Evolutionary conservation across 2,329 filamentous ascomycete genomes (phyloP).

Genomic region (Penicillium vulpinum): DNA sequence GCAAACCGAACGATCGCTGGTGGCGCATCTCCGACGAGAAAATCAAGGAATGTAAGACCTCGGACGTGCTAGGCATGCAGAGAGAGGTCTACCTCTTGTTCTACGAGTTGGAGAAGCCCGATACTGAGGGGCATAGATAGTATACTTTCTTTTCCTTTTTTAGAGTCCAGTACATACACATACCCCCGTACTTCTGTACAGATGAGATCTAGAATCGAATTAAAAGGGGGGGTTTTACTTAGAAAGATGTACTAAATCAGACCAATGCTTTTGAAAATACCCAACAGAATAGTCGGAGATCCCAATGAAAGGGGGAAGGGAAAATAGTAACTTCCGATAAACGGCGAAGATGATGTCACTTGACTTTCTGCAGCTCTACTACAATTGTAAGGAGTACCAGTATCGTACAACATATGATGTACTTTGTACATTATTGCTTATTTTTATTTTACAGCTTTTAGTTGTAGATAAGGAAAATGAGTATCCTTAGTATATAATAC

Average conservation of each 20-base stretch:
- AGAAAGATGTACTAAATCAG: not conserved
- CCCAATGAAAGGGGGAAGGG: not conserved
- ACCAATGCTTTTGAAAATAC: not conserved
- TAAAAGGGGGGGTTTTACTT: not conserved
- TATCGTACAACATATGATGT: not conserved
- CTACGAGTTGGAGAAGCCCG: conserved; percentile 74
- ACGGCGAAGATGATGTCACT: conserved; percentile 7
- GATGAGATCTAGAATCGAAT: not conserved
- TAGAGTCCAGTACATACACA: not conserved
- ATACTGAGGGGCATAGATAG: conserved; percentile 4
- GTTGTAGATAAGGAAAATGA: too few species aligned
- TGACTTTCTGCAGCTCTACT: not conserved
- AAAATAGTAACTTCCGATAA: conserved; percentile 1
- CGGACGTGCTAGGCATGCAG: conserved; percentile 89
- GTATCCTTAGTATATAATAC: too few species aligned
- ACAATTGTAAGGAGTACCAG: too few species aligned
- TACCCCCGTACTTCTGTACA: not conserved
- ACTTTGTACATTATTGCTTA: too few species aligned
- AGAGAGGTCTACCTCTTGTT: conserved; percentile 94
- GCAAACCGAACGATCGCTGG: conserved; percentile 73
- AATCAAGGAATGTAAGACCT: conserved; percentile 89
- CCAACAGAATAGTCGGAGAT: not conserved
- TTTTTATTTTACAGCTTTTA: too few species aligned
- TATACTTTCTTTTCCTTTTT: not conserved
- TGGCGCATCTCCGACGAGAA: conserved; percentile 99